Base-by-base conservation (phyloP, 2,329 filamentous ascomycete genomes). In the Lasiodiplodia theobromae region DNA sequence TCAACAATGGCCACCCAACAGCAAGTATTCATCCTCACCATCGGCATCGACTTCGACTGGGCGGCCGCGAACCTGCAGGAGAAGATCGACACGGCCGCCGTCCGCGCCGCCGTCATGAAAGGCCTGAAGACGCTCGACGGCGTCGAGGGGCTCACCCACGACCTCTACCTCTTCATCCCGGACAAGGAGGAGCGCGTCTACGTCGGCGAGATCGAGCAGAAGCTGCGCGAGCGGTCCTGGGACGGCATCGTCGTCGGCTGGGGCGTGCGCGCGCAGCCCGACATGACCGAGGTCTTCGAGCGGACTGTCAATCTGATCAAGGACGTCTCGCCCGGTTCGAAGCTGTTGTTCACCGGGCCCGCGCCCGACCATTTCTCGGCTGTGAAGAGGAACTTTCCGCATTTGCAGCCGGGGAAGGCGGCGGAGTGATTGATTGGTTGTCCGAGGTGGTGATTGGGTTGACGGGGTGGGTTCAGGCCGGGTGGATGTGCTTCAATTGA, bases 1-100 rank as follows among this genome's bases (percentile, higher is more conserved):
- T 18, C 40, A 47, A 47, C 40, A 18, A 47, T 47, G 18, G 18
- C 44, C 44, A 14, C n/a, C 14, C 18, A 21, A 47, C 18, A 47
- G 7, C 18, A 21, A 47, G 49, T 16, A 11, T 63, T 28, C 23
- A 49, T 63, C 18, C 58, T 63, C 40, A 51, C 18, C 25, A 63
- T 63, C 40, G 58, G 58, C 18, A 40, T 63, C 58, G 58, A 63
- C 40, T 47, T 51, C 23, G 58, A 49, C 25, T 63, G 58, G 44
- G 31, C 38, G 4, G 25, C 38, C 12, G 58, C 40, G 16, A 14
- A 63, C 25, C 58, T 25, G 3, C 25, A 25, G 2, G 38, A 49
- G 8, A 21, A 49, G 8, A 6, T 49, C 40, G 40, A 63, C 40
- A 25, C 34, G 11, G 2, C 40, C 7, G 16, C 38, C 18, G 8